These are phyloP conservation scores for Ilyonectria destructans DNA, from an alignment of 2,329 filamentous ascomycete genomes.

Conservation along the genomic window DNA sequence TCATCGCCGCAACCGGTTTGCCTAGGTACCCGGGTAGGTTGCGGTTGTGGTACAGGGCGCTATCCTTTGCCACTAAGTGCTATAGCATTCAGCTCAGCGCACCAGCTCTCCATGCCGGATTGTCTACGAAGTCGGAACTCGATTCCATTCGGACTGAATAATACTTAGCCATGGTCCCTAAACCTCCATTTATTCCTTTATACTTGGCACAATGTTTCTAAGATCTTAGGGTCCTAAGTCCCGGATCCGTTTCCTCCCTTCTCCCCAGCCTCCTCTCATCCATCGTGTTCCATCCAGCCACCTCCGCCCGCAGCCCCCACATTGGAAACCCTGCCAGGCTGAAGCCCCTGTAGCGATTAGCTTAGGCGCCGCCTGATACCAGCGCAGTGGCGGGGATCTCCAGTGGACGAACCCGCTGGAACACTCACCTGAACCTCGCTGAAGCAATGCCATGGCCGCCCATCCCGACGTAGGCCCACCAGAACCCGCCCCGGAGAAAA, in stretches of 20 bases:
- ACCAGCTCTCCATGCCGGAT: too few species aligned
- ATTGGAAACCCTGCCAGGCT: not conserved
- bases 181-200: too few species aligned
- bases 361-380: conserved; percentile 6
- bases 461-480: conserved; percentile 9
- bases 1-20: conserved; percentile 20
- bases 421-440: not conserved
- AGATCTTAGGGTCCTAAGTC: too few species aligned
- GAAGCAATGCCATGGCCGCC: not conserved
- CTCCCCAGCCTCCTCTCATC: conserved; percentile 31
- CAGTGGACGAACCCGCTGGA: conserved; percentile 20
- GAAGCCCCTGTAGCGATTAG: conserved; percentile 1
- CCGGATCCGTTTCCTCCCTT: not conserved
- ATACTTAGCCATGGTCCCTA: too few species aligned
- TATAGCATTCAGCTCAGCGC: too few species aligned
- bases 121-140: too few species aligned
- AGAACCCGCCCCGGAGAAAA: conserved; percentile 18
- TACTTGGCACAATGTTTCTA: too few species aligned
- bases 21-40: not conserved
- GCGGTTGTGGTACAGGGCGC: too few species aligned
- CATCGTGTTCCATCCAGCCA: conserved; percentile 32
- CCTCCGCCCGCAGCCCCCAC: conserved; percentile 28
- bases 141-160: too few species aligned
- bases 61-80: too few species aligned
- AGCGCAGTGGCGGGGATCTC: conserved; percentile 15